Percentiles rank a stretch among this genome's conserved stretches.
Evolutionary conservation across 2,329 filamentous ascomycete species (phyloP).

Genomic region (Claviceps spartinae): DNA sequence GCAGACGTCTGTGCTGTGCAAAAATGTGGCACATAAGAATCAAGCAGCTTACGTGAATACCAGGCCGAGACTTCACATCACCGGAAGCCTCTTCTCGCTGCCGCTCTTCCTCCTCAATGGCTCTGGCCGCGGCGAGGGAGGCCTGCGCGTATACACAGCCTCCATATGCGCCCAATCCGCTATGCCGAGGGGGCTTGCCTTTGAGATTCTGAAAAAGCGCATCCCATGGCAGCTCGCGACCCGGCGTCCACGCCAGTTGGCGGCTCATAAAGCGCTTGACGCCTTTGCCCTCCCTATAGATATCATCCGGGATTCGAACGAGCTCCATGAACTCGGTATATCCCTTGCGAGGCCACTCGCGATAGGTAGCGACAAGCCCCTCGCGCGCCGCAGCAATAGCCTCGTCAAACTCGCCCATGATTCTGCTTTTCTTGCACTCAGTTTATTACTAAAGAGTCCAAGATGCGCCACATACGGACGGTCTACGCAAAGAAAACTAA

Average conservation of each 20-base stretch:
- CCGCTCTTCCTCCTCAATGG: slow-evolving; percentile 19
- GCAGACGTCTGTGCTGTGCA: no score
- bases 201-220: slow-evolving; percentile 6
- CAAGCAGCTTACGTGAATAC: slow-evolving; percentile 23
- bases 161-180: slow-evolving; percentile 18
- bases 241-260: slow-evolving; percentile 20
- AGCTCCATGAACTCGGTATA: slow-evolving; percentile 19
- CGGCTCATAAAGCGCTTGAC: slow-evolving; percentile 18
- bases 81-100: slow-evolving; percentile 3
- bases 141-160: slow-evolving; percentile 25
- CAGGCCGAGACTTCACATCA: slow-evolving; percentile 11
- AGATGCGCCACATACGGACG: not conserved
- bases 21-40: not conserved
- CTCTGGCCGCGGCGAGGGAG: slow-evolving; percentile 21
- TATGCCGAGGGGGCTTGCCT: slow-evolving; percentile 8
- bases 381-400: not conserved
- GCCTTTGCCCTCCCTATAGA: not conserved
- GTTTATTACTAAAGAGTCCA: not conserved
- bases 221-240: slow-evolving; percentile 18
- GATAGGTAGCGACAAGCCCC: not conserved
- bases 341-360: slow-evolving; percentile 11
- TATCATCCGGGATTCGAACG: slow-evolving; percentile 10
- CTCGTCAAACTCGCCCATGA: slow-evolving; percentile 4
- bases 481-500: not conserved
- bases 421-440: not conserved